A percentile compares a stretch with the other conserved stretches of the same genome.
Evolutionary conservation across 768 basidiomycete genomes (phyloP).

Genomic region (Tricholoma sp.): DNA sequence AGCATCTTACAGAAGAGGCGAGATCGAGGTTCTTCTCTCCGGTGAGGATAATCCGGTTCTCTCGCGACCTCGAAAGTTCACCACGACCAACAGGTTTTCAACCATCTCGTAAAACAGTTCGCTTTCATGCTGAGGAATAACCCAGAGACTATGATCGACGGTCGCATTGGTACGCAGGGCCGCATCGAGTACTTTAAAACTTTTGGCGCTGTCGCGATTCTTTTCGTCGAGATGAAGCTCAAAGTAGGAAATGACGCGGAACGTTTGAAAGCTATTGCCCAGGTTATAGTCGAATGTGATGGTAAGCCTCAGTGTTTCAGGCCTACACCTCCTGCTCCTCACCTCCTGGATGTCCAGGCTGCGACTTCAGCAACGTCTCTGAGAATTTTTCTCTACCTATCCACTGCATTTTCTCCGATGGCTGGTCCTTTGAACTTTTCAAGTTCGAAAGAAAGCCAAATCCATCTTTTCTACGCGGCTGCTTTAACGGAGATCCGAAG

Average conservation of each 20-base stretch:
- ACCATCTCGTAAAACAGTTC: constrained; percentile 15
- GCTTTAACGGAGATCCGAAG: not conserved
- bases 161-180: constrained; percentile 2
- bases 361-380: not conserved
- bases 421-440: not conserved
- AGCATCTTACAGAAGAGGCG: constrained; percentile 17
- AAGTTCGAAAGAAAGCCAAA: not conserved
- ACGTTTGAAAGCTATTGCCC: constrained; percentile 2
- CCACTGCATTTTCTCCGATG: not conserved
- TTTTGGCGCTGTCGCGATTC: constrained; percentile 14
- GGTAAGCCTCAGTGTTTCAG: constrained; percentile 9
- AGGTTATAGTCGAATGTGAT: constrained; percentile 16
- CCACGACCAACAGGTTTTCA: constrained; percentile 14
- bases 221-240: constrained; percentile 17
- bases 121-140: constrained; percentile 14
- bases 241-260: constrained; percentile 11
- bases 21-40: constrained; percentile 19
- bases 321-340: not conserved
- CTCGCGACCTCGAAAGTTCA: constrained; percentile 9
- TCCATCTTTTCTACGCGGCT: not conserved
- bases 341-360: not conserved
- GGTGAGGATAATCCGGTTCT: constrained; percentile 1
- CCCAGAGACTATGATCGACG: constrained; percentile 13
- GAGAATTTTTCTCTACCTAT: not conserved
- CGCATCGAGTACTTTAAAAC: constrained; percentile 16